Percentiles rank a stretch among this genome's conserved stretches.
These are phyloP conservation scores for Scedosporium dehoogii DNA, from an alignment of 2,329 filamentous ascomycete genomes.

Conservation along the genomic window DNA sequence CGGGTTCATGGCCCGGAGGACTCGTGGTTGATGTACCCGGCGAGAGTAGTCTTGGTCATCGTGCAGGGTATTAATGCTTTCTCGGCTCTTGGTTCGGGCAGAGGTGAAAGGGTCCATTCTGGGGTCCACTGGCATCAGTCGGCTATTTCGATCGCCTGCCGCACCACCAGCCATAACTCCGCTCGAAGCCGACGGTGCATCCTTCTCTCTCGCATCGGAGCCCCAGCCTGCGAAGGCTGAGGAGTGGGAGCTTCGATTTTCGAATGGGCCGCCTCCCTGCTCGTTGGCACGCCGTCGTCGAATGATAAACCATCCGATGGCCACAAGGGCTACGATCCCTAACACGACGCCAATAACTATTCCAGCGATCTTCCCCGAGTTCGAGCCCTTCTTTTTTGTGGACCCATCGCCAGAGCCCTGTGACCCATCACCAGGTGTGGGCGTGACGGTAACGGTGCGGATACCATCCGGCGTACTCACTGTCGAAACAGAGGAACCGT, in stretches of 20 bases:
- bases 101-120: slow-evolving; percentile 55
- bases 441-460: slow-evolving; percentile 5
- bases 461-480: slow-evolving; percentile 30
- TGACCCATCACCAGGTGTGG: slow-evolving; percentile 12
- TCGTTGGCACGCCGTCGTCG: slow-evolving; percentile 33
- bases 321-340: slow-evolving; percentile 27
- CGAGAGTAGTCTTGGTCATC: slow-evolving; percentile 59
- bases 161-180: slow-evolving; percentile 15
- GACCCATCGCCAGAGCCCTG: slow-evolving; percentile 12
- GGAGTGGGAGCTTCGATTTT: slow-evolving; percentile 28
- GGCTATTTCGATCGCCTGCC: slow-evolving; percentile 39
- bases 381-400: slow-evolving; percentile 18
- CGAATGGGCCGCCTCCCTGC: slow-evolving; percentile 14
- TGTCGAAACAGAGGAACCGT: slow-evolving; percentile 30
- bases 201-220: not conserved
- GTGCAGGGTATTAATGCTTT: slow-evolving; percentile 53
- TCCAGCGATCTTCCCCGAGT: slow-evolving; percentile 39
- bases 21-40: slow-evolving; percentile 43
- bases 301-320: slow-evolving; percentile 31
- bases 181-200: not conserved
- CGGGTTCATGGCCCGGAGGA: slow-evolving; percentile 54
- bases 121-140: slow-evolving; percentile 50
- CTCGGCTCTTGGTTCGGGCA: slow-evolving; percentile 46
- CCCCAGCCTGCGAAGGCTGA: slow-evolving; percentile 34
- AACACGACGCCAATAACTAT: slow-evolving; percentile 38